Evolutionary conservation across 805 yeast genomes (phyloP).

Genomic region (Metschnikowia rubicola): DNA sequence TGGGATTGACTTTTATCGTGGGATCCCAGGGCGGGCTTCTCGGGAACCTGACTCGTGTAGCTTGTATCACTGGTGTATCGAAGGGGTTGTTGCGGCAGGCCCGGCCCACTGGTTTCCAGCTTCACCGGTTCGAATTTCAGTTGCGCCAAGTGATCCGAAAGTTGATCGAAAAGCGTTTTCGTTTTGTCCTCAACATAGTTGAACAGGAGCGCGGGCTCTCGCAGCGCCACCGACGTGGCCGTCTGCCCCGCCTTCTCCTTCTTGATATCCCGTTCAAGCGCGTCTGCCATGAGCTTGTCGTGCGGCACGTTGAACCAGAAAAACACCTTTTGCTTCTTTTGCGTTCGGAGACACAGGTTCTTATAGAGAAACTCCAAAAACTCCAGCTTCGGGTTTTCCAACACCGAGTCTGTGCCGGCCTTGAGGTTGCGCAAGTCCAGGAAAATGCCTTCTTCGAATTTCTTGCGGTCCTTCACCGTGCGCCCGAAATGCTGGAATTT

Average conservation of each 20-base stretch:
- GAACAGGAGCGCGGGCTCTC: constrained; percentile 81
- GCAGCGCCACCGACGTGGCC: constrained; percentile 67
- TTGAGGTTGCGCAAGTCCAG: constrained; percentile 85
- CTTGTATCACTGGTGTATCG: neutral
- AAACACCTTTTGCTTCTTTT: constrained; percentile 94
- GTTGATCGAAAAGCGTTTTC: constrained; percentile 51
- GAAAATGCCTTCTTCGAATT: constrained; percentile 95
- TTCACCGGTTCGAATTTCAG: constrained; percentile 9
- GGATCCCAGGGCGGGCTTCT: neutral
- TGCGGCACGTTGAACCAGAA: constrained; percentile 97
- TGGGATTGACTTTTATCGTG: neutral
- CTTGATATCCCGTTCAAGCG: constrained; percentile 86
- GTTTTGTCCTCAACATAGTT: constrained; percentile 48
- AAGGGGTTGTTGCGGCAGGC: neutral
- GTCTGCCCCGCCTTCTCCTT: constrained; percentile 60
- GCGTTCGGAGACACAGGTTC: constrained; percentile 86
- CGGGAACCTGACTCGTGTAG: neutral
- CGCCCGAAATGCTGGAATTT: constrained; percentile 90
- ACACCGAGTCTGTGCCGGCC: constrained; percentile 79
- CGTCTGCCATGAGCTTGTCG: constrained; percentile 87
- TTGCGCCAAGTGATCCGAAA: constrained; percentile 41
- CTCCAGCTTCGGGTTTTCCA: constrained; percentile 83
- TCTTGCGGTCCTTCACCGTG: constrained; percentile 77
- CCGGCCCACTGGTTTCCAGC: constrained; percentile 11
- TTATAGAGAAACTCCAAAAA: constrained; percentile 81